These are phyloP conservation scores for Fusarium virguliforme DNA, from an alignment of 2,329 filamentous ascomycete genomes.

Conservation along the genomic window DNA sequence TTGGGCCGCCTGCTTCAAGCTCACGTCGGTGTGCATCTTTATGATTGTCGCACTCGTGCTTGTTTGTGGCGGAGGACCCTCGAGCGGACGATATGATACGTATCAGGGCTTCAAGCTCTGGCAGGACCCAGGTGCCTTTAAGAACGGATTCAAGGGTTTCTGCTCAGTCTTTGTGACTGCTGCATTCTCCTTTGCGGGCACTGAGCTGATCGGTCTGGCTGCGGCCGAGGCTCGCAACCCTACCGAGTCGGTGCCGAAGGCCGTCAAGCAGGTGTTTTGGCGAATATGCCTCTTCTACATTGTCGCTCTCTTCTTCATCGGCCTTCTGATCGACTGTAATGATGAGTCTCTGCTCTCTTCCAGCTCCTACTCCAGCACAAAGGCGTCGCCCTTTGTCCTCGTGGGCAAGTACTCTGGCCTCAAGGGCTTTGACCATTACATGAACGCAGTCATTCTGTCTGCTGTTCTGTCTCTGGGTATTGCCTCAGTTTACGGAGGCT, in stretches of 20 bases:
- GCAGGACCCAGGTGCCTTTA: slow-evolving; percentile 66
- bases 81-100: slow-evolving; percentile 59
- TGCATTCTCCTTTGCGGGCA: slow-evolving; percentile 78
- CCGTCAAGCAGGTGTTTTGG: slow-evolving; percentile 81
- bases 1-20: slow-evolving; percentile 69
- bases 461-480: slow-evolving; percentile 70
- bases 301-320: slow-evolving; percentile 65
- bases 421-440: slow-evolving; percentile 65
- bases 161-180: slow-evolving; percentile 80
- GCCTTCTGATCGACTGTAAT: slow-evolving; percentile 62
- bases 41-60: slow-evolving; percentile 75
- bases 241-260: slow-evolving; percentile 80
- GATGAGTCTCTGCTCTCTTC: slow-evolving; percentile 61
- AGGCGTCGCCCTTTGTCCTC: slow-evolving; percentile 66
- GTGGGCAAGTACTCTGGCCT: slow-evolving; percentile 66
- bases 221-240: slow-evolving; percentile 79
- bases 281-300: slow-evolving; percentile 67
- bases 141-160: slow-evolving; percentile 81
- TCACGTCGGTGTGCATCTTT: slow-evolving; percentile 71
- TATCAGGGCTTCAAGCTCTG: slow-evolving; percentile 61
- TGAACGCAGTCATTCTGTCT: slow-evolving; percentile 70
- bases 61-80: slow-evolving; percentile 71
- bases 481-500: slow-evolving; percentile 69
- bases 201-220: slow-evolving; percentile 78
- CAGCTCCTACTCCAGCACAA: slow-evolving; percentile 40